Evolutionary conservation across 352 stramenopile genomes (phyloP).

Genomic region (Phytopythium oedochilum): DNA sequence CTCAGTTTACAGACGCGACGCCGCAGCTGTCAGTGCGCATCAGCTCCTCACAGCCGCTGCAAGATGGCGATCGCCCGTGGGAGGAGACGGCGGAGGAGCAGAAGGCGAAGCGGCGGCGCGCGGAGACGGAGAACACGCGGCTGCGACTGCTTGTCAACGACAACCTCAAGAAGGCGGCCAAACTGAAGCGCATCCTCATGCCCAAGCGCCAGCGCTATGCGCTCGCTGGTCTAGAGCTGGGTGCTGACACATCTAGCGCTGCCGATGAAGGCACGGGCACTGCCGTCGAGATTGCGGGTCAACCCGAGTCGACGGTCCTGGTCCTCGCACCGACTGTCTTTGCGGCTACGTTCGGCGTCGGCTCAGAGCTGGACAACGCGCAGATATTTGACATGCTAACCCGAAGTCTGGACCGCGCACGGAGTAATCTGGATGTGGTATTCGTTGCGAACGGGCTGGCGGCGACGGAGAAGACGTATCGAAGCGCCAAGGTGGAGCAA

Average conservation of each 20-base stretch:
- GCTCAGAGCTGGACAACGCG: background rate
- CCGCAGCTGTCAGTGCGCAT: background rate
- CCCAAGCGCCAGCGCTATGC: slow-evolving; percentile 20
- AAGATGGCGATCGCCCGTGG: slow-evolving; percentile 9
- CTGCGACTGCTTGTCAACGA: slow-evolving; percentile 43
- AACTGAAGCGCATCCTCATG: slow-evolving; percentile 44
- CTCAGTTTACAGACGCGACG: too few species aligned
- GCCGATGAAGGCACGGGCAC: background rate
- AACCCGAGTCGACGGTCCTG: background rate
- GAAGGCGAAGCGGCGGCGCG: slow-evolving; percentile 30
- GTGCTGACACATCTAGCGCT: background rate
- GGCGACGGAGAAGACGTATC: slow-evolving; percentile 5
- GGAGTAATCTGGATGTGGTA: background rate
- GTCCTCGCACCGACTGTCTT: background rate
- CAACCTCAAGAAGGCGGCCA: slow-evolving; percentile 48
- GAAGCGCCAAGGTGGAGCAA: slow-evolving; percentile 15
- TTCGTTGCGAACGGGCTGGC: slow-evolving; percentile 6
- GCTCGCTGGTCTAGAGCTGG: background rate
- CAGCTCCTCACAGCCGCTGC: background rate
- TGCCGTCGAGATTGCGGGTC: background rate
- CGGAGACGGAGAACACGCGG: slow-evolving; percentile 51
- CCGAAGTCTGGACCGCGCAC: background rate
- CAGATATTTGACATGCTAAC: slow-evolving; percentile 6
- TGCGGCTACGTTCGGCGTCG: background rate
- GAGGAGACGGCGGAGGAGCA: slow-evolving; percentile 41